Evolutionary conservation across 805 yeast species (phyloP).

Genomic region (Geotrichum ghanense): DNA sequence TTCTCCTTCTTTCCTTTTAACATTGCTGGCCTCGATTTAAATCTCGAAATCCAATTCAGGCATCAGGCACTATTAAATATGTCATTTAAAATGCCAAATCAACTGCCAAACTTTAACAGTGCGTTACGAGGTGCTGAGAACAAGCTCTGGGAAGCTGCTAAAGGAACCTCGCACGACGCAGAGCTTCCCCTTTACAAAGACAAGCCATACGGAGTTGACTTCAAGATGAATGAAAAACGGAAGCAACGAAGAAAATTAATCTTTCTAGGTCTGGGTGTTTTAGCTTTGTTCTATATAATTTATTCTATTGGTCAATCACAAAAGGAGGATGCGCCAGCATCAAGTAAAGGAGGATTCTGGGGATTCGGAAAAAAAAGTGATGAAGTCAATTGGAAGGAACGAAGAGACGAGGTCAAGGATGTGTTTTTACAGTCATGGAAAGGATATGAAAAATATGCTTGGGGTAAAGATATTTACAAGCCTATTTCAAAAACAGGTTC

Average conservation of each 20-base stretch:
- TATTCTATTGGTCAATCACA: constrained; percentile 24
- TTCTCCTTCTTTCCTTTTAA: too few species aligned
- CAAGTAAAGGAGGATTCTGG: background rate
- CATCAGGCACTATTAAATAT: too few species aligned
- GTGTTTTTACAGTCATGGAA: constrained; percentile 70
- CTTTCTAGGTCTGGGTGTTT: constrained; percentile 32
- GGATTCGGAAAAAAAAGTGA: constrained; percentile 5
- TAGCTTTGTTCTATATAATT: constrained; percentile 32
- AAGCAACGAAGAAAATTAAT: constrained; percentile 22
- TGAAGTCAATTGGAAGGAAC: constrained; percentile 31
- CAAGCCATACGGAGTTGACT: constrained; percentile 29
- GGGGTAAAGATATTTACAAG: constrained; percentile 73
- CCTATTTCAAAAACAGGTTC: constrained; percentile 54
- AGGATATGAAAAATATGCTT: constrained; percentile 61
- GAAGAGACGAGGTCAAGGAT: constrained; percentile 47
- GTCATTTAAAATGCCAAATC: constrained; percentile 10
- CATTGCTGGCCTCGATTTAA: too few species aligned
- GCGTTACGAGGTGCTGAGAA: constrained; percentile 8
- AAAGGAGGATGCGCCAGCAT: constrained; percentile 12
- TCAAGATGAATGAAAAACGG: background rate
- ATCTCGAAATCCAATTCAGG: too few species aligned
- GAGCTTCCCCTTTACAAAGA: constrained; percentile 42
- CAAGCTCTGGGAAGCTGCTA: constrained; percentile 10
- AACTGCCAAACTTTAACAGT: constrained; percentile 9
- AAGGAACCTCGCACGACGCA: background rate